phyloP scores from a whole-genome alignment of 2,329 filamentous ascomycete species.

The Aspergillus oerlinghausenensis region DNA sequence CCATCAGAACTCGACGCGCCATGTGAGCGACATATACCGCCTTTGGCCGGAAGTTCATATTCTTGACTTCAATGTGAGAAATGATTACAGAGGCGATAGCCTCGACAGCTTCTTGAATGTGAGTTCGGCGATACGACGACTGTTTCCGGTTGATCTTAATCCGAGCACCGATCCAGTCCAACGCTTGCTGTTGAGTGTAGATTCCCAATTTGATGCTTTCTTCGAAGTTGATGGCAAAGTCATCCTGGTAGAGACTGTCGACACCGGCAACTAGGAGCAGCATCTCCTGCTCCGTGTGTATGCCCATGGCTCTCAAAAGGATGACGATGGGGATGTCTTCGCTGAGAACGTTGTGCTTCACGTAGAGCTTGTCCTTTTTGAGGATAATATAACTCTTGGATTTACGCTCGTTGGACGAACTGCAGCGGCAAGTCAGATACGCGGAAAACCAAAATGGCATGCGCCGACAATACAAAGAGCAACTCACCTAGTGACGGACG shows the following conservation, averaged over 20 bases:
- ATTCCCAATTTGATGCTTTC: conserved; percentile 79
- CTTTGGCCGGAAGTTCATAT: conserved; percentile 94
- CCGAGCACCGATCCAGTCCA: conserved; percentile 83
- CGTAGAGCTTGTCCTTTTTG: conserved; percentile 85
- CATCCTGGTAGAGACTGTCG: conserved; percentile 85
- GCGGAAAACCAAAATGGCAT: neutral
- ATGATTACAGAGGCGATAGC: conserved; percentile 89
- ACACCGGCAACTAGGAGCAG: conserved; percentile 83
- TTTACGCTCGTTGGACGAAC: conserved; percentile 95
- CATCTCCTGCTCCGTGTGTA: conserved; percentile 92
- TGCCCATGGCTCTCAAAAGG: conserved; percentile 85
- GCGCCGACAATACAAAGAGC: neutral
- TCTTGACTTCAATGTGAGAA: conserved; percentile 86
- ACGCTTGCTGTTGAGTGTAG: conserved; percentile 88
- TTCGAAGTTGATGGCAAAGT: conserved; percentile 93
- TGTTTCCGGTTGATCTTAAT: conserved; percentile 78
- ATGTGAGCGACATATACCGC: conserved; percentile 95
- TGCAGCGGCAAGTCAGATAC: conserved; percentile 35
- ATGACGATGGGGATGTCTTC: conserved; percentile 96
- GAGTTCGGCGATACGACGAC: conserved; percentile 64
- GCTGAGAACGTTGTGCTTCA: conserved; percentile 88
- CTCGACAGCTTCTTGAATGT: conserved; percentile 87
- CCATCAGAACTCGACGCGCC: conserved; percentile 94
- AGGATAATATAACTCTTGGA: conserved; percentile 94
- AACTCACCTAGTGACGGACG: conserved; percentile 72